phyloP scores from a whole-genome alignment of 768 basidiomycete species.

The Mycena pura region DNA sequence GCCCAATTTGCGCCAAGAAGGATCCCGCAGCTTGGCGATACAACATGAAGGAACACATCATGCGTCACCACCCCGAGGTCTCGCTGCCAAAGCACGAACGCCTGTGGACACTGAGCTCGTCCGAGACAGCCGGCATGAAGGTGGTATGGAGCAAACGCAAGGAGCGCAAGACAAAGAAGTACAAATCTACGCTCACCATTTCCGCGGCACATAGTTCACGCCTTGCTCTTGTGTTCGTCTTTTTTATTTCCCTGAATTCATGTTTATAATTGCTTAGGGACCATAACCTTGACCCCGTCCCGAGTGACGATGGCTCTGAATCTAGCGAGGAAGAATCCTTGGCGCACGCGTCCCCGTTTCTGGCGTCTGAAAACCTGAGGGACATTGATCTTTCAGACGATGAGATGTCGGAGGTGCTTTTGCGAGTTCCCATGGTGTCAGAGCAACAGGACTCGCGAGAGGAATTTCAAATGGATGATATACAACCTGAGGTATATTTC shows the following conservation, averaged over 20 bases:
- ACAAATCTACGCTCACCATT: neutral
- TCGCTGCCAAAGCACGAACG: neutral
- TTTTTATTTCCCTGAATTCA: neutral
- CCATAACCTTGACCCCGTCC: neutral
- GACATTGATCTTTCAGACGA: no score
- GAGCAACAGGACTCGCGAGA: no score
- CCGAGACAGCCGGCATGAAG: neutral
- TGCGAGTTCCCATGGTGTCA: no score
- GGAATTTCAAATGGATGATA: no score
- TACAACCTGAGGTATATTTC: no score
- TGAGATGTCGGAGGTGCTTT: no score
- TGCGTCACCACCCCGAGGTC: neutral
- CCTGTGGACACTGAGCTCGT: neutral
- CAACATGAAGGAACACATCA: neutral
- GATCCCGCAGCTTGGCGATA: constrained; percentile 7
- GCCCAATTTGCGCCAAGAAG: neutral
- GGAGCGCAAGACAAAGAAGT: neutral
- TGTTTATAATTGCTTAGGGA: neutral
- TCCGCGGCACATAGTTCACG: neutral
- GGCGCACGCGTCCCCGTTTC: no score
- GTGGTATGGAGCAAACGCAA: neutral
- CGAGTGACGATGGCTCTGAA: neutral
- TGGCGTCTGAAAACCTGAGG: no score
- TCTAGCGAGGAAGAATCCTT: no score
- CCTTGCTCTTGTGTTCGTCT: neutral